These are phyloP conservation scores for Neospermospora avenae DNA, from an alignment of 2,329 filamentous ascomycete species.

Conservation along the genomic window DNA sequence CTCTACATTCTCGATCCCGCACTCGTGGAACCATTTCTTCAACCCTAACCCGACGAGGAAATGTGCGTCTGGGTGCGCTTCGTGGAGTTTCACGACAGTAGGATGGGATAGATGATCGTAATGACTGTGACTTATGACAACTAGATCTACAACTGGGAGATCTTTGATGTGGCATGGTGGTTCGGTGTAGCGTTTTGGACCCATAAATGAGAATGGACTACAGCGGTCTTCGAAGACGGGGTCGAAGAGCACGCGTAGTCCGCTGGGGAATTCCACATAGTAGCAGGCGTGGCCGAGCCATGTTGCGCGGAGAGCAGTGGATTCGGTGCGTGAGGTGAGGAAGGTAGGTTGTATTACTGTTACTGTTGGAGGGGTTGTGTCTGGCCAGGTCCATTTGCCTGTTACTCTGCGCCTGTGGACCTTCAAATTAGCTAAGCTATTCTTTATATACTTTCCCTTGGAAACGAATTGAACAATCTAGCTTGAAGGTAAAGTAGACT, in stretches of 20 bases:
- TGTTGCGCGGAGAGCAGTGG: slow-evolving; percentile 68
- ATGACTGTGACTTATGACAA: slow-evolving; percentile 57
- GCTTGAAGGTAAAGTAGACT: background rate
- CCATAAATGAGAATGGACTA: slow-evolving; percentile 67
- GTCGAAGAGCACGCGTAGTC: slow-evolving; percentile 86
- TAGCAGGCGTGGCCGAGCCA: slow-evolving; percentile 97
- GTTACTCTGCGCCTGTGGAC: slow-evolving; percentile 21
- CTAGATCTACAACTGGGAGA: slow-evolving; percentile 71
- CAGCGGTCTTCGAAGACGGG: slow-evolving; percentile 90
- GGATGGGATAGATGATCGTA: slow-evolving; percentile 87
- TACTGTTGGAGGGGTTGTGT: slow-evolving; percentile 61
- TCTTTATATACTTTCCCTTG: background rate
- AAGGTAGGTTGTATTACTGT: slow-evolving; percentile 58
- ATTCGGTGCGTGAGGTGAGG: slow-evolving; percentile 49
- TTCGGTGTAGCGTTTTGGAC: slow-evolving; percentile 75
- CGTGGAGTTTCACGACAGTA: slow-evolving; percentile 67
- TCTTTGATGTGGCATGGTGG: slow-evolving; percentile 74
- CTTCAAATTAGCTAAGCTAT: background rate
- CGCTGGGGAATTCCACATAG: slow-evolving; percentile 83
- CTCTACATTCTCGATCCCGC: slow-evolving; percentile 72
- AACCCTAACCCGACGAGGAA: slow-evolving; percentile 87
- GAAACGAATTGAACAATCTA: background rate
- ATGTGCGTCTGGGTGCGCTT: slow-evolving; percentile 71
- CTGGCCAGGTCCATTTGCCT: slow-evolving; percentile 40
- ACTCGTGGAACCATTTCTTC: slow-evolving; percentile 73